Percentiles rank a stretch among this genome's conserved stretches.
These are phyloP conservation scores for Psilocybe cyanescens DNA, from an alignment of 768 basidiomycete genomes.

Conservation along the genomic window DNA sequence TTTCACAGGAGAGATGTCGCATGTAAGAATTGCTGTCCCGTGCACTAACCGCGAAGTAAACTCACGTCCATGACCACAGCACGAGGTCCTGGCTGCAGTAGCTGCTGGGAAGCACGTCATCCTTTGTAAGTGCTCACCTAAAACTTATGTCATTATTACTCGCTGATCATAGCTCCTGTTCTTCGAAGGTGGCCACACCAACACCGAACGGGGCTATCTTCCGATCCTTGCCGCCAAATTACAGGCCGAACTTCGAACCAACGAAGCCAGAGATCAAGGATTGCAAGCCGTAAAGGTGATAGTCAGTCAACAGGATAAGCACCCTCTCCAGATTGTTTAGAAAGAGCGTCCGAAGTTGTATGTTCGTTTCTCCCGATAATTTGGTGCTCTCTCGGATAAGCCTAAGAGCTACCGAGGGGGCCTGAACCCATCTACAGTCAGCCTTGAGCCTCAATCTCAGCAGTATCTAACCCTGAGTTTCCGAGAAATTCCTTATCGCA, in stretches of 20 bases:
- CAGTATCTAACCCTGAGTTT: constrained; percentile 10
- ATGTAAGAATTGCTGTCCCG: constrained; percentile 53
- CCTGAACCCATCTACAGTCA: constrained; percentile 5
- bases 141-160: constrained; percentile 31
- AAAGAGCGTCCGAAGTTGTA: constrained; percentile 8
- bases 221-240: constrained; percentile 72
- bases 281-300: constrained; percentile 59
- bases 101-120: constrained; percentile 80
- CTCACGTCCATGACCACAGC: constrained; percentile 49
- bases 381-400: constrained; percentile 10
- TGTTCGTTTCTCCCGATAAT: constrained; percentile 7
- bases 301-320: constrained; percentile 72
- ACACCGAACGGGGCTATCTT: constrained; percentile 95
- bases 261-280: constrained; percentile 33
- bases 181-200: constrained; percentile 81
- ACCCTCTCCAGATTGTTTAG: constrained; percentile 76
- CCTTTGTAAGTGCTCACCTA: constrained; percentile 63
- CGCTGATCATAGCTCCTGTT: constrained; percentile 18
- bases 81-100: constrained; percentile 83
- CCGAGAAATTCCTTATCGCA: constrained; percentile 17
- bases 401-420: constrained; percentile 11
- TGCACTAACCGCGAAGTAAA: constrained; percentile 18
- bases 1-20: constrained; percentile 92
- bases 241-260: constrained; percentile 47
- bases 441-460: background rate